These are phyloP conservation scores for Pythium coloratum DNA, from an alignment of 352 stramenopile genomes.

Conservation along the genomic window DNA sequence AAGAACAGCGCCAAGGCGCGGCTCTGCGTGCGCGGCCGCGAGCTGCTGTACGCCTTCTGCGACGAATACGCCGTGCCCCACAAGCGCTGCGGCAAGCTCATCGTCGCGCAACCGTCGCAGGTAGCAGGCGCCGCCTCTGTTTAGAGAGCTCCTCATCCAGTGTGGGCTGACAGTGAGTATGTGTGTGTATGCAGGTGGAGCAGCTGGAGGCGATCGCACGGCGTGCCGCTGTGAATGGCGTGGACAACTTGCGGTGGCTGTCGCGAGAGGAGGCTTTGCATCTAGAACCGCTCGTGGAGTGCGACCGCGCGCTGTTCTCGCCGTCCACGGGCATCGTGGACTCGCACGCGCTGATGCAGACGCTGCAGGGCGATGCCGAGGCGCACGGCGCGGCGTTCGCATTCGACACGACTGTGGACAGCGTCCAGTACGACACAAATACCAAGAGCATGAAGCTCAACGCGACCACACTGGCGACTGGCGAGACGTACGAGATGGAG, in stretches of 20 bases:
- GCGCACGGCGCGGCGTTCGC: slow-evolving; percentile 80
- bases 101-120: slow-evolving; percentile 88
- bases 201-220: slow-evolving; percentile 44
- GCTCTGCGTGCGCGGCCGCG: slow-evolving; percentile 89
- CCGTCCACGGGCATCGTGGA: slow-evolving; percentile 96
- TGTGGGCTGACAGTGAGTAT: background rate
- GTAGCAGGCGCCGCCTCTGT: background rate
- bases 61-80: slow-evolving; percentile 74
- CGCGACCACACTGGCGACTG: slow-evolving; percentile 32
- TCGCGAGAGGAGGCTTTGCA: slow-evolving; percentile 37
- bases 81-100: slow-evolving; percentile 93
- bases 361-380: slow-evolving; percentile 91
- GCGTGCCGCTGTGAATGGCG: slow-evolving; percentile 50
- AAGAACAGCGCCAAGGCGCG: slow-evolving; percentile 85
- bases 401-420: slow-evolving; percentile 64
- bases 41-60: slow-evolving; percentile 93
- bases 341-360: slow-evolving; percentile 90
- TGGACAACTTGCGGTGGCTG: slow-evolving; percentile 54
- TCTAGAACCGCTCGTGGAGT: slow-evolving; percentile 63
- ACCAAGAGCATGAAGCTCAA: slow-evolving; percentile 3
- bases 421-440: slow-evolving; percentile 32
- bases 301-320: slow-evolving; percentile 82
- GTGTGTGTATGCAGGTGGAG: slow-evolving; percentile 27
- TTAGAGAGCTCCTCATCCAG: too few species aligned
- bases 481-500: slow-evolving; percentile 62